phyloP scores from a whole-genome alignment of 805 yeast species.

The Saturnispora bothae region DNA sequence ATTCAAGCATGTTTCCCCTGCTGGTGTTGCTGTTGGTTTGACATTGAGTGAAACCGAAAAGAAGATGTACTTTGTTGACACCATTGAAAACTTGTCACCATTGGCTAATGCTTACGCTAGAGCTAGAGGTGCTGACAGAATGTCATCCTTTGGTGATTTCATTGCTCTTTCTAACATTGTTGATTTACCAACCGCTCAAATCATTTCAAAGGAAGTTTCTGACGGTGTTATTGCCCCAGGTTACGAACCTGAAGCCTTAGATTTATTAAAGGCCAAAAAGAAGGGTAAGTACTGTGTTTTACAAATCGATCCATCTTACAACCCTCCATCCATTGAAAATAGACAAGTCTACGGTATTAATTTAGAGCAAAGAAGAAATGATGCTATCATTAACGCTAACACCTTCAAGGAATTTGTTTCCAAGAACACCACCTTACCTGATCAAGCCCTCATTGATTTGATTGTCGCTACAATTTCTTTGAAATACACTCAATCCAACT shows the following conservation, averaged over 20 bases:
- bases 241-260: slow-evolving; percentile 85
- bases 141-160: slow-evolving; percentile 98
- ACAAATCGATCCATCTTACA: slow-evolving; percentile 91
- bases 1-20: slow-evolving; percentile 97
- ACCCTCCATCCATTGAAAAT: slow-evolving; percentile 71
- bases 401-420: slow-evolving; percentile 90
- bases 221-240: slow-evolving; percentile 99
- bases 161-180: slow-evolving; percentile 95
- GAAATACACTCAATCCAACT: slow-evolving; percentile 96
- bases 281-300: slow-evolving; percentile 94
- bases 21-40: slow-evolving; percentile 96
- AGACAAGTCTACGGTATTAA: slow-evolving; percentile 96
- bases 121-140: slow-evolving; percentile 99
- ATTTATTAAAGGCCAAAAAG: slow-evolving; percentile 81
- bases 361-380: slow-evolving; percentile 94
- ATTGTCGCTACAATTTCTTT: slow-evolving; percentile 96
- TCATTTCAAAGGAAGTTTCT: slow-evolving; percentile 93
- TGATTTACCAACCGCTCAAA: slow-evolving; percentile 91
- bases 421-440: slow-evolving; percentile 73
- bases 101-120: slow-evolving; percentile 97
- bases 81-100: slow-evolving; percentile 90
- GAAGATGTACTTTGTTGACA: slow-evolving; percentile 90
- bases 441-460: slow-evolving; percentile 87
- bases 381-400: slow-evolving; percentile 85
- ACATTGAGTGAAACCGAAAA: slow-evolving; percentile 88